Evolutionary conservation across 2,329 filamentous ascomycete species (phyloP).

Genomic region (Xylariaceae sp.): DNA sequence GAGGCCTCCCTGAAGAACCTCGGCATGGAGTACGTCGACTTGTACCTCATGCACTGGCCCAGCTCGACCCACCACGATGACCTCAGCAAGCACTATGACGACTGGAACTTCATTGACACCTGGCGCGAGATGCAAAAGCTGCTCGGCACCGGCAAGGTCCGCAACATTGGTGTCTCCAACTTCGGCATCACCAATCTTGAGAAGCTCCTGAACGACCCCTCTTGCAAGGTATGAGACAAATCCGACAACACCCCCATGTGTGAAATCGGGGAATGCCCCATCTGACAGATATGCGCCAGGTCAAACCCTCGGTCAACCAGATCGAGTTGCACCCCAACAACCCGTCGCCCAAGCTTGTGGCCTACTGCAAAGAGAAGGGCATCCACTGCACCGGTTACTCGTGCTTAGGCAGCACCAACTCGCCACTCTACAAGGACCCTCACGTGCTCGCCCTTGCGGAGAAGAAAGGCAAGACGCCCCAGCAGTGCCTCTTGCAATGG

Average conservation of each 20-base stretch:
- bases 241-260: neutral
- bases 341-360: slow-evolving; percentile 72
- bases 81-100: slow-evolving; percentile 60
- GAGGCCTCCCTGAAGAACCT: slow-evolving; percentile 55
- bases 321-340: slow-evolving; percentile 76
- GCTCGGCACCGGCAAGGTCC: slow-evolving; percentile 61
- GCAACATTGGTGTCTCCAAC: slow-evolving; percentile 82
- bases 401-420: slow-evolving; percentile 65
- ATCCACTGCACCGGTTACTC: slow-evolving; percentile 74
- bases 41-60: slow-evolving; percentile 71
- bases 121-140: slow-evolving; percentile 69
- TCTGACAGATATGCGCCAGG: slow-evolving; percentile 30
- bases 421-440: slow-evolving; percentile 61
- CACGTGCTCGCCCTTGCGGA: slow-evolving; percentile 58
- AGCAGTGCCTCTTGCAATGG: slow-evolving; percentile 77
- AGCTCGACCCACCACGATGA: slow-evolving; percentile 57
- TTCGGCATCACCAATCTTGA: slow-evolving; percentile 77
- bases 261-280: neutral
- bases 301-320: slow-evolving; percentile 68
- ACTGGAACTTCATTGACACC: slow-evolving; percentile 80
- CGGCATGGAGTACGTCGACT: slow-evolving; percentile 60
- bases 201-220: slow-evolving; percentile 63
- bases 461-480: slow-evolving; percentile 60
- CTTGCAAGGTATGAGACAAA: slow-evolving; percentile 47
- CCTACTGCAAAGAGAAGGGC: slow-evolving; percentile 65